These are phyloP conservation scores for Myxozyma sirexii DNA, from an alignment of 805 yeast genomes.

Conservation along the genomic window DNA sequence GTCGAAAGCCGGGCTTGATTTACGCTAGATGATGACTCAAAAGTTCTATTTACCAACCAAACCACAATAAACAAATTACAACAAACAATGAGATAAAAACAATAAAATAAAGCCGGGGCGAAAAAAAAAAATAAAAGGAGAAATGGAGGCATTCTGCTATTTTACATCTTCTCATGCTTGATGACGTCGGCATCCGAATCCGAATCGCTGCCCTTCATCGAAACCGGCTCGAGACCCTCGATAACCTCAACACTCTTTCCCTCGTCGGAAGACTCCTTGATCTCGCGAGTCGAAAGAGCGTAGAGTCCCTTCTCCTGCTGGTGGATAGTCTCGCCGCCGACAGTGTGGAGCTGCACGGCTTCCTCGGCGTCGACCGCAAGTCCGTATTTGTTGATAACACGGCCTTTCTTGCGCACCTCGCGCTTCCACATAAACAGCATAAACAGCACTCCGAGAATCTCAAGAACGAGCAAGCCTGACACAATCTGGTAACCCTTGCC, in stretches of 20 bases:
- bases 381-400: slow-evolving; percentile 26
- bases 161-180: slow-evolving; percentile 6
- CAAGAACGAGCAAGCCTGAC: slow-evolving; percentile 34
- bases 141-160: neutral
- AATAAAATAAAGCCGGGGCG: neutral
- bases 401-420: slow-evolving; percentile 25
- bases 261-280: neutral
- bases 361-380: slow-evolving; percentile 29
- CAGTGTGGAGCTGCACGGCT: slow-evolving; percentile 10
- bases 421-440: slow-evolving; percentile 24
- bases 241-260: neutral
- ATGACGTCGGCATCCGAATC: slow-evolving; percentile 1
- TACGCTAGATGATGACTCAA: neutral
- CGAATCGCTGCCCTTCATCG: neutral
- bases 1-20: no score
- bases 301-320: slow-evolving; percentile 8
- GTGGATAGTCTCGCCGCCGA: neutral
- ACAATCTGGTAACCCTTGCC: slow-evolving; percentile 41
- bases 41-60: neutral
- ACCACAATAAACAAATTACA: neutral
- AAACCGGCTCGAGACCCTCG: slow-evolving; percentile 2
- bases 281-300: slow-evolving; percentile 3
- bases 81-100: neutral
- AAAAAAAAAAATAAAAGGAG: neutral
- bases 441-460: slow-evolving; percentile 23